Evolutionary conservation across 2,329 filamentous ascomycete genomes (phyloP).

Genomic region (Xylaria digitata): DNA sequence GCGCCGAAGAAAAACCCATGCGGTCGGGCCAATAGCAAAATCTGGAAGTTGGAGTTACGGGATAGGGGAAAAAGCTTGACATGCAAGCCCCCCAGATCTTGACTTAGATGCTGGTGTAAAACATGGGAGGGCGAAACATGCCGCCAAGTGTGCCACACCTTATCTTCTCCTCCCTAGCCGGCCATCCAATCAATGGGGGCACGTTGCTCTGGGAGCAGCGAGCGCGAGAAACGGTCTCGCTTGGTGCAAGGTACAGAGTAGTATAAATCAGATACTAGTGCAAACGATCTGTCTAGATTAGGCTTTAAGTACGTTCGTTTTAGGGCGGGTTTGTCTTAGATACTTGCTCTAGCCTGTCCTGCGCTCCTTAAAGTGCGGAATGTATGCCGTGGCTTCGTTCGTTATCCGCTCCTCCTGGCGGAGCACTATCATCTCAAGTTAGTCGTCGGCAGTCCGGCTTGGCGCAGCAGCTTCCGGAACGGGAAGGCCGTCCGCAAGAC

Average conservation of each 20-base stretch:
- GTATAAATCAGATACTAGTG: no score
- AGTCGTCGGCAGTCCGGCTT: constrained; percentile 26
- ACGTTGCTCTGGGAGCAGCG: constrained; percentile 34
- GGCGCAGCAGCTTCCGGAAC: constrained; percentile 31
- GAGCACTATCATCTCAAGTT: no score
- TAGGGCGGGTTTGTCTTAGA: no score
- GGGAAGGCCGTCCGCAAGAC: constrained; percentile 22
- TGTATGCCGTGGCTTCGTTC: constrained; percentile 1
- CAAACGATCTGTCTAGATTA: no score
- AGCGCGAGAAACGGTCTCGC: no score
- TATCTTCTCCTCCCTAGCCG: constrained; percentile 34
- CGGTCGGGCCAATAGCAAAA: constrained; percentile 29
- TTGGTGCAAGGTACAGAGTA: no score
- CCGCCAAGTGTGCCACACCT: constrained; percentile 24
- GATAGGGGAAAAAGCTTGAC: no score
- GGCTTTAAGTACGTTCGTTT: no score
- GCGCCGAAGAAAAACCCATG: not conserved
- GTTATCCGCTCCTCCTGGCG: no score
- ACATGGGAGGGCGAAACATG: not conserved
- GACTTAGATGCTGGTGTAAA: constrained; percentile 7
- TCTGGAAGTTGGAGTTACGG: constrained; percentile 31
- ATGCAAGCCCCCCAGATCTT: not conserved
- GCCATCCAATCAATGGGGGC: constrained; percentile 44
- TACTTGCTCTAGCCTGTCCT: no score
- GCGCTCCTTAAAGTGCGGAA: not conserved